Conservation (phyloP, 2,329 filamentous ascomycete genomes). For the Ascochyta viciae-villosae region DNA sequence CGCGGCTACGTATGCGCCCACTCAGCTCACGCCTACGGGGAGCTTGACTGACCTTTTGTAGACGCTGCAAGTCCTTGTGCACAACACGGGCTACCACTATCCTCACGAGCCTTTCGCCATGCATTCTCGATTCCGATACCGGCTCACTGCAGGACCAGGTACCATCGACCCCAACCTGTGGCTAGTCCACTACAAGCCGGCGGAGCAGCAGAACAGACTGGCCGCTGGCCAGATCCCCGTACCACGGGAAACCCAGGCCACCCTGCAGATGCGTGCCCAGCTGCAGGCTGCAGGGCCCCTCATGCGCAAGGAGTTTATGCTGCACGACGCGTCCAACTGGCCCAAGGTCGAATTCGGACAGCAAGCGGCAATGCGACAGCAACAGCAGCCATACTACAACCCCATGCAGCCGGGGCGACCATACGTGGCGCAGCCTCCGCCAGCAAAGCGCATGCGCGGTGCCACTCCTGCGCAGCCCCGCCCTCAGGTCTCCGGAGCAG, state of each 20-base stretch:
- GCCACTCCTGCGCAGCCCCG: conserved; percentile 53
- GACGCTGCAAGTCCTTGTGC: conserved; percentile 88
- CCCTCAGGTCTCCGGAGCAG: conserved; percentile 44
- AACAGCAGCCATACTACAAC: conserved; percentile 43
- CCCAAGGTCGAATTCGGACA: conserved; percentile 78
- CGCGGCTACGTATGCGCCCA: conserved; percentile 66
- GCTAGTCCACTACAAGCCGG: conserved; percentile 87
- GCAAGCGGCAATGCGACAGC: conserved; percentile 27
- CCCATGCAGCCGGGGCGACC: conserved; percentile 45
- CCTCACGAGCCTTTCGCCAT: conserved; percentile 74
- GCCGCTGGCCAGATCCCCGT: conserved; percentile 72
- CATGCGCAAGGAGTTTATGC: conserved; percentile 93
- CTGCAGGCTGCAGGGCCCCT: conserved; percentile 75
- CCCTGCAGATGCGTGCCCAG: conserved; percentile 67
- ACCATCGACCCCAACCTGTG: conserved; percentile 82
- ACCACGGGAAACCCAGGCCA: conserved; percentile 63
- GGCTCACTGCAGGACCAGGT: conserved; percentile 75
- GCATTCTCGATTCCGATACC: conserved; percentile 85
- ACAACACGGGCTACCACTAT: conserved; percentile 80
- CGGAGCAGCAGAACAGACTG: conserved; percentile 76
- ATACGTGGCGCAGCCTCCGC: conserved; percentile 51
- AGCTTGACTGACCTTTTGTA: conserved; percentile 50
- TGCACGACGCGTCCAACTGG: conserved; percentile 89
- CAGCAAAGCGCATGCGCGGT: conserved; percentile 55
- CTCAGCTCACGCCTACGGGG: background rate